Conservation (phyloP, 202 grass and related monocot species). For the Panicum virgatum region DNA sequence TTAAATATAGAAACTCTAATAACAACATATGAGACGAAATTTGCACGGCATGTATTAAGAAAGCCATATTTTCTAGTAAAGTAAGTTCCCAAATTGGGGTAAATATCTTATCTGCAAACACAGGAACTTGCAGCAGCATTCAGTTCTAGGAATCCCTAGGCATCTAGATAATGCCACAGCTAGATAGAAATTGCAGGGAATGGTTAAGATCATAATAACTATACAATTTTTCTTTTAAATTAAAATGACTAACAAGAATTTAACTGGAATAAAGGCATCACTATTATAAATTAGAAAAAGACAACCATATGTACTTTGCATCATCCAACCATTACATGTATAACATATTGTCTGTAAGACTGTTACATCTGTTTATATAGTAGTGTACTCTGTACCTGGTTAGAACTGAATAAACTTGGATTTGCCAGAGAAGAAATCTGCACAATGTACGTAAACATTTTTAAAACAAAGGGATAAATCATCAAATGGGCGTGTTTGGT, state of each 20-base stretch:
- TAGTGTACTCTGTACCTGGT: conserved; percentile 79
- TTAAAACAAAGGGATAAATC: conserved; percentile 35
- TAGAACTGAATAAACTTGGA: conserved; percentile 82
- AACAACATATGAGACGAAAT: neutral
- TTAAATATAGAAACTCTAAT: neutral
- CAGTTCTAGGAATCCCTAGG: neutral
- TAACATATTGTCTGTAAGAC: neutral
- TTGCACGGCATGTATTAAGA: neutral
- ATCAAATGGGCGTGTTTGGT: too few species aligned
- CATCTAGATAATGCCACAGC: neutral
- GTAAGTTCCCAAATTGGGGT: conserved; percentile 6
- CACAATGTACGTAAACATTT: conserved; percentile 33
- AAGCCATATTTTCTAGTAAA: neutral
- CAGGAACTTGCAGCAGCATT: conserved; percentile 6
- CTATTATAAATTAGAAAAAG: neutral
- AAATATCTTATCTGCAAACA: conserved; percentile 5
- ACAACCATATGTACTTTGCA: neutral
- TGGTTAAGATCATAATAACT: conserved; percentile 3
- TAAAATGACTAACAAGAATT: neutral
- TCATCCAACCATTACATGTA: neutral
- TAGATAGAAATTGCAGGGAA: conserved; percentile 16
- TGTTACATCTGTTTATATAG: neutral
- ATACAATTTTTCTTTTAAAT: neutral
- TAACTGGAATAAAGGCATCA: neutral
- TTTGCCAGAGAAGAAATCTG: conserved; percentile 92